Percentiles rank a stretch among this genome's conserved stretches.
Conservation (phyloP, 2,329 filamentous ascomycete genomes). For the Cryphonectria parasitica region DNA sequence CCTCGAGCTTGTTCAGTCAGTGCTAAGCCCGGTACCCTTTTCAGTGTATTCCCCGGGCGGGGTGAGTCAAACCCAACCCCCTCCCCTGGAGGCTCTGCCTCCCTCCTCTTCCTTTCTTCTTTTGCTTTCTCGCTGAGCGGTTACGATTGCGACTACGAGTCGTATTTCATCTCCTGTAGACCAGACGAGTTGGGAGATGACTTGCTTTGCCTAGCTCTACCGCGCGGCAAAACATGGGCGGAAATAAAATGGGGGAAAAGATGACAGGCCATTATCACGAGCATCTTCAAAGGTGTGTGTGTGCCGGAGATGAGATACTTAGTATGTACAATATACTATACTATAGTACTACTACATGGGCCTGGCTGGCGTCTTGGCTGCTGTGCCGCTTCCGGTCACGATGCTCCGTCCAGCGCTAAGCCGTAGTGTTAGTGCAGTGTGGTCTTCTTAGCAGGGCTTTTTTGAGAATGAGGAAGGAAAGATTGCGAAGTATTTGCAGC, state of each 20-base stretch:
- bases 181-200: neutral
- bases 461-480: neutral
- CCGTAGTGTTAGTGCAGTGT: neutral
- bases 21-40: neutral
- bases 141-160: neutral
- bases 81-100: too few species aligned
- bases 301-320: neutral
- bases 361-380: neutral
- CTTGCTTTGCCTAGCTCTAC: neutral
- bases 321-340: neutral
- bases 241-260: neutral
- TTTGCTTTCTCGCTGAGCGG: neutral
- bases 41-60: neutral
- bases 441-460: neutral
- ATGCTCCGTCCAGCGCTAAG: neutral
- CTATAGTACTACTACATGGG: neutral
- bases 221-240: neutral
- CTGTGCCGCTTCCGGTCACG: conserved; percentile 7
- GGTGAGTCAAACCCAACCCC: neutral
- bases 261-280: neutral
- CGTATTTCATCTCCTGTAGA: neutral
- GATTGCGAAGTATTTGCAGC: neutral
- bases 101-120: neutral
- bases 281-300: neutral
- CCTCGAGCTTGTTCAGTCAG: neutral